Percentiles rank a stretch among this genome's conserved stretches.
phyloP scores from a whole-genome alignment of 2,329 filamentous ascomycete species.

The Fusarium torreyae region DNA sequence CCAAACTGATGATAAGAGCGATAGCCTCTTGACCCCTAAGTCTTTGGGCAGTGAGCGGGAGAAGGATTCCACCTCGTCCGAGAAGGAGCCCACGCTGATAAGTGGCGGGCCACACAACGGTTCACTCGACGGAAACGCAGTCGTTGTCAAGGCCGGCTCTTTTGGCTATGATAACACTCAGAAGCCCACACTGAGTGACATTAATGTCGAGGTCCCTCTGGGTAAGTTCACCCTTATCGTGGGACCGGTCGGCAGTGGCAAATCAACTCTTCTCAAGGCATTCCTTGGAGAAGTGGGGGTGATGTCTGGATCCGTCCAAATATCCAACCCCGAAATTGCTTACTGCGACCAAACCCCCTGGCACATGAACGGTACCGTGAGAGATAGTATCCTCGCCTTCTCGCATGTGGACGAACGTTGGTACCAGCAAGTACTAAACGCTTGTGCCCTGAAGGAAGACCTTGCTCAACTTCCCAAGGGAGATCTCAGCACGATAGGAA shows the following conservation, averaged over 20 bases:
- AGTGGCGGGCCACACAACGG: accelerated
- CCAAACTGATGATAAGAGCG: not conserved
- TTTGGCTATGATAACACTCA: conserved; percentile 30
- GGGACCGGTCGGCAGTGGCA: conserved; percentile 57
- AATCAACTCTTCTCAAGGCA: conserved; percentile 53
- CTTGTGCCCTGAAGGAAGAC: conserved; percentile 46
- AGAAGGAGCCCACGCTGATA: not conserved
- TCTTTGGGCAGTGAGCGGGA: conserved; percentile 3
- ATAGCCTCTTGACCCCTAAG: not conserved
- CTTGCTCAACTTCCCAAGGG: conserved; percentile 50
- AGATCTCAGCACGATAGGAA: conserved; percentile 55
- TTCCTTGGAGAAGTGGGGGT: conserved; percentile 49
- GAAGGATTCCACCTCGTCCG: not conserved
- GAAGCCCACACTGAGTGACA: conserved; percentile 17
- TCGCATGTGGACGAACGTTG: conserved; percentile 46
- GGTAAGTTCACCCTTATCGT: conserved; percentile 46
- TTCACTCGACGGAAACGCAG: not conserved
- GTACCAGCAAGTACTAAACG: conserved; percentile 51
- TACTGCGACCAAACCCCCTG: conserved; percentile 50
- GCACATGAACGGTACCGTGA: conserved; percentile 52
- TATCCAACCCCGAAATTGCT: conserved; percentile 20
- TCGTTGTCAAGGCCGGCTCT: conserved; percentile 5
- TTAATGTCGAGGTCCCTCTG: conserved; percentile 8
- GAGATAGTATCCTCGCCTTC: conserved; percentile 54
- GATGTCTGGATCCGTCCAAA: conserved; percentile 23